Evolutionary conservation across 257 asterid species (phyloP).

Genomic region (Gardenia jasminoides): DNA sequence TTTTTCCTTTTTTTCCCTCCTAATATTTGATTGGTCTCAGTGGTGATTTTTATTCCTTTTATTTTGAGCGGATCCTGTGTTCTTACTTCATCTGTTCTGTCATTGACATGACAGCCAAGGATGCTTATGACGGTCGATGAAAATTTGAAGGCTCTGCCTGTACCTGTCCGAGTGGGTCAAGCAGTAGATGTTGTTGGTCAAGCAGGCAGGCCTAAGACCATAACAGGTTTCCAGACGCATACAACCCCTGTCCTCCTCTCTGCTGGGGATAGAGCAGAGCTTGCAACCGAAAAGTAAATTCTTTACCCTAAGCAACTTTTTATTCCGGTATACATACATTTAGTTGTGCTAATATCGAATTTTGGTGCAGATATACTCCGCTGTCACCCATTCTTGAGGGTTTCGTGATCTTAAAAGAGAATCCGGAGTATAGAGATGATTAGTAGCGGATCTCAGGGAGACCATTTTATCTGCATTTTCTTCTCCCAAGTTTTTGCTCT

Average conservation of each 20-base stretch:
- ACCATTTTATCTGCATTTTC: background rate
- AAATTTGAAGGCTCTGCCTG: constrained; percentile 77
- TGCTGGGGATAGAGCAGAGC: constrained; percentile 97
- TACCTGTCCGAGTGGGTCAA: constrained; percentile 96
- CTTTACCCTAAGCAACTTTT: background rate
- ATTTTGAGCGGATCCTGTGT: background rate
- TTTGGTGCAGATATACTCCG: constrained; percentile 65
- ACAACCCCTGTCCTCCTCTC: constrained; percentile 92
- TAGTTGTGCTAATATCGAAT: background rate
- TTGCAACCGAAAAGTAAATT: constrained; percentile 87
- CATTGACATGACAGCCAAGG: constrained; percentile 69
- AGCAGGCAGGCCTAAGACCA: constrained; percentile 95
- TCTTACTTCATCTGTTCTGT: background rate
- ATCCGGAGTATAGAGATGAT: constrained; percentile 82
- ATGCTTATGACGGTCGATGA: constrained; percentile 94
- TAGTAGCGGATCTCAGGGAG: background rate
- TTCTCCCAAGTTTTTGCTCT: background rate
- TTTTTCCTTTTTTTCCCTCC: background rate
- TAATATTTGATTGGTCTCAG: background rate
- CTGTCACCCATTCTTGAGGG: constrained; percentile 94
- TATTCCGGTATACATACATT: background rate
- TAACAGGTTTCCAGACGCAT: constrained; percentile 93
- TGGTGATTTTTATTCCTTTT: background rate
- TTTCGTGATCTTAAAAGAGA: constrained; percentile 84
- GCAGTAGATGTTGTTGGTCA: constrained; percentile 97